Conservation (phyloP, 495 filamentous ascomycete species). For the Staphylotrichum tortipilum region DNA sequence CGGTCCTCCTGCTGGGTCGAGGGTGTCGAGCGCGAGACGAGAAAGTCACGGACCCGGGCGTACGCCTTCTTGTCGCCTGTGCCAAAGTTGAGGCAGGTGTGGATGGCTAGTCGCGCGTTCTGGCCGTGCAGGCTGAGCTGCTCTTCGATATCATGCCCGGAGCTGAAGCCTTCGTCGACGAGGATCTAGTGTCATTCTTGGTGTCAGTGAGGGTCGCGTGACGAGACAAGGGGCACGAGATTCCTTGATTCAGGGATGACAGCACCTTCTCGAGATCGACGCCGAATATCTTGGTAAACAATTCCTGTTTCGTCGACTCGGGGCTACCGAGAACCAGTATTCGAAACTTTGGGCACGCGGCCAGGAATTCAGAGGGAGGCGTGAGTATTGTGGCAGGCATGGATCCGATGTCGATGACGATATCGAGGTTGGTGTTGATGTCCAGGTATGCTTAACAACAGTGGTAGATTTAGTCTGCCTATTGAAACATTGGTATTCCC, state of each 20-base stretch:
- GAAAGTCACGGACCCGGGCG: constrained; percentile 12
- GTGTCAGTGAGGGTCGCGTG: background rate
- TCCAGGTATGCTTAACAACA: no score
- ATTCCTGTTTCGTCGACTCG: constrained; percentile 24
- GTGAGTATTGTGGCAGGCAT: constrained; percentile 9
- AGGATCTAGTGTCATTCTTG: constrained; percentile 7
- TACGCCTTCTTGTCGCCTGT: constrained; percentile 11
- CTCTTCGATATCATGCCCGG: constrained; percentile 15
- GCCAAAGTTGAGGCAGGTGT: constrained; percentile 19
- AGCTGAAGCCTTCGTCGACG: constrained; percentile 14
- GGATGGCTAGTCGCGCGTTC: constrained; percentile 18
- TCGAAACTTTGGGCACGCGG: constrained; percentile 21
- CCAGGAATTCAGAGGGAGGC: constrained; percentile 15
- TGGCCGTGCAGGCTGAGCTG: constrained; percentile 19
- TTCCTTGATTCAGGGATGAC: background rate
- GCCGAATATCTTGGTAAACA: constrained; percentile 22
- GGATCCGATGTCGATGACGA: background rate
- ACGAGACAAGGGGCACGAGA: background rate
- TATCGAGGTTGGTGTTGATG: no score
- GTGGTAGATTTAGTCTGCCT: no score
- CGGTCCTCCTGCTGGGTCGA: constrained; percentile 1
- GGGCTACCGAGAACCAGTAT: constrained; percentile 23
- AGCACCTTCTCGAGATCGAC: constrained; percentile 22
- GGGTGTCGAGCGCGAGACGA: background rate
- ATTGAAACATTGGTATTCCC: background rate